phyloP scores from a whole-genome alignment of 31 red algal species.

The Endocladia muricata region DNA sequence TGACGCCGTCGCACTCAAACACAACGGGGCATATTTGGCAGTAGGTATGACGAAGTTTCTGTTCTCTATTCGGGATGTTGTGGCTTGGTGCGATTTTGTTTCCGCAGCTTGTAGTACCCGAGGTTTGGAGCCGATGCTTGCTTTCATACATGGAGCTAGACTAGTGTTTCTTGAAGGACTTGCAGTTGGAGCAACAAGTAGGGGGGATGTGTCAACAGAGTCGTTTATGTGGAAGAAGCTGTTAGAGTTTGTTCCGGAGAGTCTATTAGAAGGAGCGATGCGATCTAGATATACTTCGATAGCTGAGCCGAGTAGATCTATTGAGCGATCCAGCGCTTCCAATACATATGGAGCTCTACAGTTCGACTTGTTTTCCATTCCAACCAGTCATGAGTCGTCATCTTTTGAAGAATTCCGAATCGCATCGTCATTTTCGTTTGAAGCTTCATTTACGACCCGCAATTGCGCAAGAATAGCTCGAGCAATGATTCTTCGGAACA shows the following conservation, averaged over 20 bases:
- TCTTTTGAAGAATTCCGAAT: background rate
- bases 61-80: slow-evolving; percentile 73
- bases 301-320: too few species aligned
- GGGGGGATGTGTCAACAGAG: background rate
- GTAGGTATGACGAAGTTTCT: too few species aligned
- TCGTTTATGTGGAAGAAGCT: slow-evolving; percentile 35
- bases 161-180: slow-evolving; percentile 76
- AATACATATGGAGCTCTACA: background rate
- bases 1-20: background rate
- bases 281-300: too few species aligned
- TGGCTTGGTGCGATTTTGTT: slow-evolving; percentile 71
- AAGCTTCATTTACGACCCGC: slow-evolving; percentile 51
- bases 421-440: slow-evolving; percentile 17
- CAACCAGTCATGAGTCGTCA: background rate
- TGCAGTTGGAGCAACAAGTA: slow-evolving; percentile 46
- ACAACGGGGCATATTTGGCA: background rate
- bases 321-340: background rate
- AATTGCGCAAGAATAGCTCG: slow-evolving; percentile 68
- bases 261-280: background rate
- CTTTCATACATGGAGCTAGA: slow-evolving; percentile 68
- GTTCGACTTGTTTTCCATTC: slow-evolving; percentile 30
- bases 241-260: slow-evolving; percentile 11
- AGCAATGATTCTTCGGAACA: slow-evolving; percentile 44
- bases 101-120: slow-evolving; percentile 13
- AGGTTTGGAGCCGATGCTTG: slow-evolving; percentile 47